Evolutionary conservation across 108 stramenopile genomes (phyloP), one percentile per base, ranked within the genome.

Genomic region (Seminavis robusta): DNA sequence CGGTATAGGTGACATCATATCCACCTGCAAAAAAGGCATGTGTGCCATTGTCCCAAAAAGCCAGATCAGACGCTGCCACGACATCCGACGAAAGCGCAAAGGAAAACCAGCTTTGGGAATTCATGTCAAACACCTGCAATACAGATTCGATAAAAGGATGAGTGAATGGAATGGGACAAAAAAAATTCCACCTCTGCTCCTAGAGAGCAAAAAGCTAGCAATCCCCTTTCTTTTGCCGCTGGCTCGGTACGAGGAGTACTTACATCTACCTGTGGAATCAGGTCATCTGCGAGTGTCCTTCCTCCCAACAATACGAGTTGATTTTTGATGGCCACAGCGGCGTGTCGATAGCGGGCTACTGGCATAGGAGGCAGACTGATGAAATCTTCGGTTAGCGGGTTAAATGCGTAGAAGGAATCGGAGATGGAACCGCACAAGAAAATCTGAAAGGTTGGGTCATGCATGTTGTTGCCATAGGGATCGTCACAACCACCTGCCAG

Each of bases 401-500:
- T 59, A 43, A 72, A 73, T 5, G 56, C 37, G 38, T 54, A 73
- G 25, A 77, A 42, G 10, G 30, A 17, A 30, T 61, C 27, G 1
- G 52, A 49, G 27, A 63, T 28, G 23, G 50, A 43, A 32, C 36
- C 57, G 33, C 70, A 77, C 9, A 49, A 15, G 56, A 76, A 76
- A 16, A 16, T 39, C 21, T 39, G 58, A 6, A 48, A 34, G 3
- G 38, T 23, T 2, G 30, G 33, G 31, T 57, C 61, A 16, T 29
- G 27, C 21, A 45, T 43, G 44, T 47, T 56, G 38, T 76, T 76
- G 5, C 75, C 75, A 10, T 61, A 41, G 11, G 63, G 52, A 33
- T 52, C 45, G 43, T 76, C 78, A 34, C 84, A 86, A 6, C 84
- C 84, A 45, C 84, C 84, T n/a, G 68, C 68, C 41, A 76, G 32